Evolutionary conservation across 1,139 yeast genomes (phyloP).

Genomic region (Candida tetrigidarum): DNA sequence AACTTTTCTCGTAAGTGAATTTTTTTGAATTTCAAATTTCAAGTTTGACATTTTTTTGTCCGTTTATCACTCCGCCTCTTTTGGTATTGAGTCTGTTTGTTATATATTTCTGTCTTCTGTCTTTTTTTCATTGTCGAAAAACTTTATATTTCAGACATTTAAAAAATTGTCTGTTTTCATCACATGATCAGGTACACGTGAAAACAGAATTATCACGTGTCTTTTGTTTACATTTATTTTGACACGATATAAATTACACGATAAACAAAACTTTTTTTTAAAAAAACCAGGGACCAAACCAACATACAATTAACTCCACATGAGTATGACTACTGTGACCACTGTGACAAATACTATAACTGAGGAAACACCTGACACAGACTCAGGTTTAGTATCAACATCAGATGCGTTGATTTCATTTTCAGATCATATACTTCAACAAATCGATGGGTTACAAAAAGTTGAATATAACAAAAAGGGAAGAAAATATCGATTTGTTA

Average conservation of each 20-base stretch:
- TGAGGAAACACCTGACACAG: not conserved
- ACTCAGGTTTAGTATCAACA: slow-evolving; percentile 18
- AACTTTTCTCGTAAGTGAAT: not conserved
- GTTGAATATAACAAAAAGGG: slow-evolving; percentile 55
- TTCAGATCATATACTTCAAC: slow-evolving; percentile 30
- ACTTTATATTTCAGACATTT: no score
- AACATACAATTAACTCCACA: not conserved
- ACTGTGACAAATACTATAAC: not conserved
- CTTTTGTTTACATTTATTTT: not conserved
- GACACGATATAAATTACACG: not conserved
- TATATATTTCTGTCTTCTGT: no score
- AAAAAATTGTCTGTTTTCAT: not conserved
- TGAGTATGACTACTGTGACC: not conserved
- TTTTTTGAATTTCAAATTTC: no score
- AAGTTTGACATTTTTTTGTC: not conserved
- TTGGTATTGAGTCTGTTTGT: not conserved
- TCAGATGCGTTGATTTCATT: slow-evolving; percentile 33
- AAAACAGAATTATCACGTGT: no score
- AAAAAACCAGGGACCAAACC: not conserved
- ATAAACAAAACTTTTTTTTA: not conserved
- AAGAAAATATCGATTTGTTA: slow-evolving; percentile 53
- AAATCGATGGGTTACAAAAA: slow-evolving; percentile 35
- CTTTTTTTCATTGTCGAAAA: no score
- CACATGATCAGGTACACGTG: not conserved
- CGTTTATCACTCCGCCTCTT: not conserved